Base-by-base conservation (phyloP, 2,329 filamentous ascomycete species). In the Talaromyces islandicus region DNA sequence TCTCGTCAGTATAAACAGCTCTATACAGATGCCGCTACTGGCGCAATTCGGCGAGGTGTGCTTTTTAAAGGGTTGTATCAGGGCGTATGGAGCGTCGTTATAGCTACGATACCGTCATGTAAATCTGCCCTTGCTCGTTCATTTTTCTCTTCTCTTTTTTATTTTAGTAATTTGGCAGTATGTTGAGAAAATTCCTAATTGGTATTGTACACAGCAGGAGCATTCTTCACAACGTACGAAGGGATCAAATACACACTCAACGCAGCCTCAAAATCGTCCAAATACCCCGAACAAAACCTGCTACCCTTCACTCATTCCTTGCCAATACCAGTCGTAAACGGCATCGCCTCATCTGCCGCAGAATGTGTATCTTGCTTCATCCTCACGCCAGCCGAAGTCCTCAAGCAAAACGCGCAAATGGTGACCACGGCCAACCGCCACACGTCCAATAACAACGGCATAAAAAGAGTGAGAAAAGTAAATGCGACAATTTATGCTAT, bases 341-440 rank as follows among this genome's bases (percentile, higher is more conserved):
- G 89, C 6, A 75, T 83, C 3, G 88, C 91, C 12, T 95, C 91
- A 1, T 88, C 86, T 1, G 76, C 85, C 17, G 92, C 88, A 1
- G 92, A 97, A 75, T 83, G 92, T 66, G 89, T 91, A 3, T 92
- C 91, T 5, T 96, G 92, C 70, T 81, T 91, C 21, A 90, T 96
- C 62, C 83, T 96, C 38, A 93, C 92, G 0, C 92, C 92, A 0
- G 91, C 91, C 14, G 92, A 96, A 72, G 90, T 96, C 7, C 85
- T 96, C 64, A 96, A 97, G 77, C 92, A 96, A 71, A 96, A 96
- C 73, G 91, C 92, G 0, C 92, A 96, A 73, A 92, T 96, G 83
- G 80, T 94, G 0, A 79, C 50, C 57, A 63, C 38, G 53, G 70
- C 11, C 52, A 59, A 25, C 14, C 54, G 54, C 57, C 7, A 46